Evolutionary conservation across 2,329 filamentous ascomycete species (phyloP), one percentile per base, ranked within the genome.

Genomic region (Epichloe amarillans): DNA sequence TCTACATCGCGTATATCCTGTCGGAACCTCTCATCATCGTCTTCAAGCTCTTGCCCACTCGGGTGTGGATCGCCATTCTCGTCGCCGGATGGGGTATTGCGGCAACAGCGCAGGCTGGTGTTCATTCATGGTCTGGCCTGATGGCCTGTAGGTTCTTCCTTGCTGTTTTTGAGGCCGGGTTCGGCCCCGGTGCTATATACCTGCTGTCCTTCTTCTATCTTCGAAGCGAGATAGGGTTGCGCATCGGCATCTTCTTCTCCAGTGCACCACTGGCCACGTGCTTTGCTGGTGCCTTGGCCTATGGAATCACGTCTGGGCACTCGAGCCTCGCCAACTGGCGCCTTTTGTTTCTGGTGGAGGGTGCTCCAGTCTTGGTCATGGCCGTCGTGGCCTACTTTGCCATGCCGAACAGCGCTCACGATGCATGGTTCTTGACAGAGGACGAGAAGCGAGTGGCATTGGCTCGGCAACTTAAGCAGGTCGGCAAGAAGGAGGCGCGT

Each of bases 181-280:
- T 57, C 42, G 62, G 60, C 10, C 63, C 64, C 2, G 64, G 64
- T 2, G 53, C 64, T 15, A 61, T 64, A 2, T 66, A 65, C 42
- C 53, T 66, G 10, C 59, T 66, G 17, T 65, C 63, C 1, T 66
- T 66, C 54, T 66, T 66, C 54, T 67, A 66, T 49, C 63, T 63
- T 30, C 59, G 64, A 4, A 59, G 62, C 33, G 65, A 68, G 42
- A 53, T 67, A 0, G 65, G 65, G 0, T 53, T 67, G 7, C 58
- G 66, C 8, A 65, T 23, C n/a, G 52, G 50, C 42, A 68, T 82
- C 12, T 69, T 64, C 15, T 63, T 72, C 43, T 77, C 79, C 1
- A 83, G 63, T 4, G 81, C 81, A 0, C 82, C 83, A 1, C 69
- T 86, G 36, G 82, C 82, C 4, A 84, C 80, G 51, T 80, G 77